Evolutionary conservation across 257 asterid genomes (phyloP).

Genomic region (Coffea eugenioides): DNA sequence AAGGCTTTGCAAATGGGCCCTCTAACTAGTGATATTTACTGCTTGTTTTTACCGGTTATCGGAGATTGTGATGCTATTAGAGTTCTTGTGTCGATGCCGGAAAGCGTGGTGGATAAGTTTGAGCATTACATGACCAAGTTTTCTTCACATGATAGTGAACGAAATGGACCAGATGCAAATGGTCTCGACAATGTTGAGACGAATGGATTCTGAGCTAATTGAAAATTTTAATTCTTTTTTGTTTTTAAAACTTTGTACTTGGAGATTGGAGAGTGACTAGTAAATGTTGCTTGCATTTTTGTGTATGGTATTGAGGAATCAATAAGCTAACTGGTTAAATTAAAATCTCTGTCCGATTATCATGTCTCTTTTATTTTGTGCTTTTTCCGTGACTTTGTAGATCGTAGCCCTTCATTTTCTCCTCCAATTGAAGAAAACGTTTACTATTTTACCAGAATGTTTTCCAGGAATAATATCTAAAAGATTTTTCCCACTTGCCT

Average conservation of each 20-base stretch:
- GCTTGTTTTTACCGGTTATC: constrained; percentile 58
- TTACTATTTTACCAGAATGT: background rate
- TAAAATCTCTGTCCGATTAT: background rate
- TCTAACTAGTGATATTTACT: constrained; percentile 62
- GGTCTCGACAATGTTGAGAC: constrained; percentile 27
- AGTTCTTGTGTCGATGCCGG: constrained; percentile 77
- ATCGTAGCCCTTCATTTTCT: background rate
- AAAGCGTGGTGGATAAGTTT: constrained; percentile 41
- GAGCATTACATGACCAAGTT: constrained; percentile 60
- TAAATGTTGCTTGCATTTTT: background rate
- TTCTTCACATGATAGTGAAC: constrained; percentile 10
- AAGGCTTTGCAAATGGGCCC: constrained; percentile 74
- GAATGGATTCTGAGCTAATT: constrained; percentile 35
- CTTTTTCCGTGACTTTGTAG: background rate
- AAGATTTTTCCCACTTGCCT: background rate
- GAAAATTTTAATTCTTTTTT: background rate
- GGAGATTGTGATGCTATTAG: constrained; percentile 44
- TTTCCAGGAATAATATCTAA: background rate
- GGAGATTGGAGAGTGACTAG: background rate
- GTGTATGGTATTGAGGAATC: background rate
- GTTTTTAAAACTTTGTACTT: too few species aligned
- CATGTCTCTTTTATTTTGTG: background rate
- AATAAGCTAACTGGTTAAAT: background rate
- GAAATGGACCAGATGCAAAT: constrained; percentile 32
- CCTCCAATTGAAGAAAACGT: background rate